Percentiles rank a stretch among this genome's conserved stretches.
Conservation (phyloP, 371 early-diverging fungal species). For the Mucor circinelloides region DNA sequence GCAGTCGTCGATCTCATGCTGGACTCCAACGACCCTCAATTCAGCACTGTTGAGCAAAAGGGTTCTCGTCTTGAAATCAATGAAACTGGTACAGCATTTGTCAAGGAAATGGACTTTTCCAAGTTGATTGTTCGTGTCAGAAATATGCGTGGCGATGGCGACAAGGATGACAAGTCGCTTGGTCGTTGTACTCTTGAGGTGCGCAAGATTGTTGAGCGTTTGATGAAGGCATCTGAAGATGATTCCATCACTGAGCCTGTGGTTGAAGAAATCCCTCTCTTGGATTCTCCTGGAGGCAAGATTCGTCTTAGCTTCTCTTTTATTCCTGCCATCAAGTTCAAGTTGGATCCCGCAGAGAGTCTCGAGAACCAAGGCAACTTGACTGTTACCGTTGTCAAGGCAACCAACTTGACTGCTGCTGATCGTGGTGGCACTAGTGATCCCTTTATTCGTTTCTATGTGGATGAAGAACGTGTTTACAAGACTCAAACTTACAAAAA, state of each 20-base stretch:
- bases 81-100: conserved; percentile 50
- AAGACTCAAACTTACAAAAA: conserved; percentile 83
- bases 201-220: conserved; percentile 31
- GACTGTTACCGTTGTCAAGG: conserved; percentile 47
- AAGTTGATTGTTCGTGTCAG: conserved; percentile 36
- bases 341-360: conserved; percentile 48
- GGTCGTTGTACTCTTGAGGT: conserved; percentile 28
- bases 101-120: conserved; percentile 56
- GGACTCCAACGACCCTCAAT: conserved; percentile 51
- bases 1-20: conserved; percentile 39
- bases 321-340: conserved; percentile 47
- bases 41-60: conserved; percentile 38
- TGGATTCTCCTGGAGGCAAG: conserved; percentile 35
- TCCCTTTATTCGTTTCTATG: conserved; percentile 76
- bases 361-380: conserved; percentile 55
- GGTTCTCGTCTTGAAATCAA: conserved; percentile 40
- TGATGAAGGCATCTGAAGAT: conserved; percentile 14
- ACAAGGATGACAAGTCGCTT: conserved; percentile 37
- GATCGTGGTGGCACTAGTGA: conserved; percentile 75
- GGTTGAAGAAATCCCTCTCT: conserved; percentile 24
- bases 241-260: conserved; percentile 19
- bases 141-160: conserved; percentile 31
- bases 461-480: conserved; percentile 77
- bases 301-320: conserved; percentile 43
- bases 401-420: conserved; percentile 47